These are phyloP conservation scores for Hypoxylon sp. DNA, from an alignment of 2,329 filamentous ascomycete species.

Conservation along the genomic window DNA sequence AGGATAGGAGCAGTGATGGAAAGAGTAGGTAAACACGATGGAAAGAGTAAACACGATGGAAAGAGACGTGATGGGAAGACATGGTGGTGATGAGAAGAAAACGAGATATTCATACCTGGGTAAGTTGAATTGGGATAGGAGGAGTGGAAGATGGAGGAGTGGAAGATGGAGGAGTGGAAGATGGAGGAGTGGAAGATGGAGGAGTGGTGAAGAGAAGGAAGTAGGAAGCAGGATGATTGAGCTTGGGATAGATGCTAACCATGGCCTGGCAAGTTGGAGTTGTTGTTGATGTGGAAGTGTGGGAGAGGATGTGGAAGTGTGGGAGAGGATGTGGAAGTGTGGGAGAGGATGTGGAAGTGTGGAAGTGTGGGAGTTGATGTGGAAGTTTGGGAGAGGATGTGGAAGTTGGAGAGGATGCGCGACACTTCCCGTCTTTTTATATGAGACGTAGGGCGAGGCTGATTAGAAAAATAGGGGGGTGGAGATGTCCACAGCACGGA, in stretches of 20 bases:
- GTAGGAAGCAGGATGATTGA: not conserved
- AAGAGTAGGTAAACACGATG: not conserved
- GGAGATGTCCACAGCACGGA: too few species aligned
- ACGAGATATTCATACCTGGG: not conserved
- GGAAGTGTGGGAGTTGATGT: too few species aligned
- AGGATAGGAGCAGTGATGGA: not conserved
- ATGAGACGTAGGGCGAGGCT: not conserved
- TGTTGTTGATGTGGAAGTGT: too few species aligned
- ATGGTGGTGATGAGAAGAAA: not conserved
- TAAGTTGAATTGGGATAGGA: not conserved
- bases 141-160: not conserved
- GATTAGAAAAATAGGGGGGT: not conserved
- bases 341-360: too few species aligned
- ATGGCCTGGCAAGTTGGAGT: not conserved
- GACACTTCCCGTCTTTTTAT: not conserved
- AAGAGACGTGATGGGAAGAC: too few species aligned
- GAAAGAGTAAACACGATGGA: not conserved
- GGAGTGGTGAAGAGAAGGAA: not conserved
- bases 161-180: not conserved
- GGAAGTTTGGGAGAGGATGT: too few species aligned
- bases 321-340: not conserved
- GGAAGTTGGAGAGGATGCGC: not conserved
- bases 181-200: not conserved
- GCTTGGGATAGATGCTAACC: not conserved
- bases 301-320: not conserved